Evolutionary conservation across 2,329 filamentous ascomycete species (phyloP).

Genomic region (Geosmithia flava): DNA sequence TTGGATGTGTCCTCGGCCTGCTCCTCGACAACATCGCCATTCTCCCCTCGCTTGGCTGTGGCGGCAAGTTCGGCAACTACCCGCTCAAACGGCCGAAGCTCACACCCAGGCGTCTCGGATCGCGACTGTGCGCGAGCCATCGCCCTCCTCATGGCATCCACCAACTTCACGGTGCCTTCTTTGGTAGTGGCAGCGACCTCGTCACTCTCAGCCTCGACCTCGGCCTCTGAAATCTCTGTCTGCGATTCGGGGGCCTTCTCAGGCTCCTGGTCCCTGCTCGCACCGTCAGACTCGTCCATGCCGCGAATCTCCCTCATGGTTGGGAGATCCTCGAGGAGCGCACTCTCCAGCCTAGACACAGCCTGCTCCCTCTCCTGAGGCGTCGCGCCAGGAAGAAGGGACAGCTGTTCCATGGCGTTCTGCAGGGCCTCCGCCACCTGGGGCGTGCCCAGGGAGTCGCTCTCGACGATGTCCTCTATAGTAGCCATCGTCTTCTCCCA

Average conservation of each 20-base stretch:
- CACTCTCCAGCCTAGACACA: not conserved
- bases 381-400: constrained; percentile 32
- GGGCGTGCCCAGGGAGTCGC: constrained; percentile 39
- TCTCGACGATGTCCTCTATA: constrained; percentile 44
- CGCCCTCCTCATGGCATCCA: not conserved
- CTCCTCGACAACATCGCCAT: not conserved
- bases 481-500: constrained; percentile 43
- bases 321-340: not conserved
- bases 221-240: too few species aligned
- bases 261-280: not conserved
- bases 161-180: not conserved
- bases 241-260: not conserved
- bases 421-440: constrained; percentile 41
- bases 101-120: constrained; percentile 5
- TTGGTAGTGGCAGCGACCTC: not conserved
- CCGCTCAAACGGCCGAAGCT: constrained; percentile 35
- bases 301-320: constrained; percentile 9
- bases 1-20: not conserved
- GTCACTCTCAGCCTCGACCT: not conserved
- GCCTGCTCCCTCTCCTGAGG: constrained; percentile 32
- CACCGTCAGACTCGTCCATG: not conserved
- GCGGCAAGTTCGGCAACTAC: constrained; percentile 36
- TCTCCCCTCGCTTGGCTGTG: constrained; percentile 5
- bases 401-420: constrained; percentile 41
- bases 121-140: not conserved